Evolutionary conservation across 495 filamentous ascomycete genomes (phyloP).

Genomic region (Rusavskia elegans): DNA sequence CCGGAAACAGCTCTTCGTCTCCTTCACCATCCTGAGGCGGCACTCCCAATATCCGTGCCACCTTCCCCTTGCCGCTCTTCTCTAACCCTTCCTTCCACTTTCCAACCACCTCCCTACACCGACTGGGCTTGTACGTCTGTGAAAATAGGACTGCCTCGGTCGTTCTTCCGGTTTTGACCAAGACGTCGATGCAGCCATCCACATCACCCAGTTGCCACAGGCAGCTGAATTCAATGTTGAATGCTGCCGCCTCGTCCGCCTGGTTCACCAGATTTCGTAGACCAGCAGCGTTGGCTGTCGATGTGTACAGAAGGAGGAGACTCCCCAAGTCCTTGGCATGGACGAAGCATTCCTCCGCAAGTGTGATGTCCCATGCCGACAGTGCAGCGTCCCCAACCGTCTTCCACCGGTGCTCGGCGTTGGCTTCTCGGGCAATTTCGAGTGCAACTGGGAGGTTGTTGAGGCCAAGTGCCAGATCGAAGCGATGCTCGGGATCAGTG

Average conservation of each 20-base stretch:
- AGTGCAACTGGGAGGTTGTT: conserved; percentile 73
- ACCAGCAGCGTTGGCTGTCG: conserved; percentile 59
- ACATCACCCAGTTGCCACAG: conserved; percentile 79
- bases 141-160: conserved; percentile 83
- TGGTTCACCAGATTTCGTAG: conserved; percentile 53
- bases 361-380: conserved; percentile 63
- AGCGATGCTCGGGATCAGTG: conserved; percentile 90
- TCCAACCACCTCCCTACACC: conserved; percentile 48
- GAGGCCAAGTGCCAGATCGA: conserved; percentile 77
- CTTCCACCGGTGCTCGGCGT: conserved; percentile 96
- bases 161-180: conserved; percentile 57
- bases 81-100: conserved; percentile 74
- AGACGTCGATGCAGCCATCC: conserved; percentile 63
- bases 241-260: conserved; percentile 57
- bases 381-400: conserved; percentile 85
- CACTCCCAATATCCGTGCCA: conserved; percentile 67
- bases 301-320: conserved; percentile 70
- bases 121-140: conserved; percentile 83
- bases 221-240: conserved; percentile 85
- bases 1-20: conserved; percentile 85
- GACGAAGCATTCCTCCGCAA: conserved; percentile 85
- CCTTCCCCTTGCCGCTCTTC: conserved; percentile 62
- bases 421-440: conserved; percentile 63
- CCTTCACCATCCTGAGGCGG: conserved; percentile 44
- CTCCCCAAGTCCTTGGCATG: conserved; percentile 82